Conservation (phyloP, 805 yeast genomes). For the Debaryomyces castellii region DNA sequence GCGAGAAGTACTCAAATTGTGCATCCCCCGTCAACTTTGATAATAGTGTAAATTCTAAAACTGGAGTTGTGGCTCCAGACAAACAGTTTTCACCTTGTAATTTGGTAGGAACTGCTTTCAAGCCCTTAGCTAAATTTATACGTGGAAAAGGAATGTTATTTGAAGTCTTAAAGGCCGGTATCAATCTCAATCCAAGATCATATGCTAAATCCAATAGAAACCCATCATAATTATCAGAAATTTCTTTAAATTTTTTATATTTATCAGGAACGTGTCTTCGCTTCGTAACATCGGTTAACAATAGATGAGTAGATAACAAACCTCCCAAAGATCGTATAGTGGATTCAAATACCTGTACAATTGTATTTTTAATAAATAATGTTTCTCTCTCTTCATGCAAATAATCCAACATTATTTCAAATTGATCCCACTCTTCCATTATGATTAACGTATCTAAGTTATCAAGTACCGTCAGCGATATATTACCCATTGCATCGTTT, state of each 20-base stretch:
- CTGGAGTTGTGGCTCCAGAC: conserved; percentile 83
- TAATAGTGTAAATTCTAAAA: conserved; percentile 75
- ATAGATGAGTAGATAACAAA: conserved; percentile 70
- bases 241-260: conserved; percentile 33
- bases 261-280: conserved; percentile 4
- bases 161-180: conserved; percentile 67
- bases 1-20: conserved; percentile 62
- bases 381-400: conserved; percentile 37
- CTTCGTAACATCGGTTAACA: conserved; percentile 28
- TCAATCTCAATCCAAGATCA: conserved; percentile 69
- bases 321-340: conserved; percentile 85
- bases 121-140: conserved; percentile 62
- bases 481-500: conserved; percentile 86
- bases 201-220: conserved; percentile 68
- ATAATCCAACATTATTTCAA: conserved; percentile 35
- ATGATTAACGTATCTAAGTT: conserved; percentile 76
- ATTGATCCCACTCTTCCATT: conserved; percentile 59
- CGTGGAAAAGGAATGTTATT: conserved; percentile 78
- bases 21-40: conserved; percentile 75
- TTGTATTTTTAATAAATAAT: conserved; percentile 61
- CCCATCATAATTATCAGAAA: conserved; percentile 58
- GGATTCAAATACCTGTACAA: conserved; percentile 86
- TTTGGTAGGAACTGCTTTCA: conserved; percentile 40
- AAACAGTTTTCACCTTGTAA: conserved; percentile 71
- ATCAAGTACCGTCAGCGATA: conserved; percentile 76